Conservation (phyloP, 1,284 basidiomycete species). For the Sporisorium scitamineum region DNA sequence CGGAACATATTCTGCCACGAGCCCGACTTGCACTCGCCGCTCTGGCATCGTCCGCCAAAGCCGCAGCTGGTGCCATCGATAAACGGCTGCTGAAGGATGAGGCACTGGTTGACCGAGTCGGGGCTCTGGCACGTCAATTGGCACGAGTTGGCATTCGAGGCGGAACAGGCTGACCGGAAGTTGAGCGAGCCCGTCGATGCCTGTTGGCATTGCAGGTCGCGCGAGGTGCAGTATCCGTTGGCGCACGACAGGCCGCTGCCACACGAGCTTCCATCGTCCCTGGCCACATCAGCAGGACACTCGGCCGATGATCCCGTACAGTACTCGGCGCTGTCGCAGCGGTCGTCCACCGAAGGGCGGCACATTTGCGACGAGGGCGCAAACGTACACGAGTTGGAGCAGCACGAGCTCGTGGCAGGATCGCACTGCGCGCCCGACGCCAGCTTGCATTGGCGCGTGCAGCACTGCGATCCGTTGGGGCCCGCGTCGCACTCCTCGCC, state of each 20-base stretch:
- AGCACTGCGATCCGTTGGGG: slow-evolving; percentile 77
- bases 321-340: slow-evolving; percentile 82
- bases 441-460: slow-evolving; percentile 83
- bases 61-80: slow-evolving; percentile 89
- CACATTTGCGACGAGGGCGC: slow-evolving; percentile 77
- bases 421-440: slow-evolving; percentile 80
- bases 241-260: slow-evolving; percentile 78
- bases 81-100: slow-evolving; percentile 80
- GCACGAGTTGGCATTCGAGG: slow-evolving; percentile 75
- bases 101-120: slow-evolving; percentile 73
- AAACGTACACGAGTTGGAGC: slow-evolving; percentile 79
- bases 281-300: slow-evolving; percentile 80
- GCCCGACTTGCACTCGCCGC: slow-evolving; percentile 77
- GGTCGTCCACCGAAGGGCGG: slow-evolving; percentile 77
- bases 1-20: slow-evolving; percentile 77
- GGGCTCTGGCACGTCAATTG: slow-evolving; percentile 85
- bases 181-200: slow-evolving; percentile 76
- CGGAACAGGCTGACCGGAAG: slow-evolving; percentile 77
- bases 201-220: slow-evolving; percentile 81
- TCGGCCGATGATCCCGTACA: slow-evolving; percentile 81
- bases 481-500: slow-evolving; percentile 92
- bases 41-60: slow-evolving; percentile 73
- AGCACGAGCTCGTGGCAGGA: slow-evolving; percentile 82
- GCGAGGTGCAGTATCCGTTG: slow-evolving; percentile 83
- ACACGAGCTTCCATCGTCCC: slow-evolving; percentile 76